Percentiles rank a stretch among this genome's conserved stretches.
Evolutionary conservation across 2,329 filamentous ascomycete genomes (phyloP).

Genomic region (Westerdykella ornata): DNA sequence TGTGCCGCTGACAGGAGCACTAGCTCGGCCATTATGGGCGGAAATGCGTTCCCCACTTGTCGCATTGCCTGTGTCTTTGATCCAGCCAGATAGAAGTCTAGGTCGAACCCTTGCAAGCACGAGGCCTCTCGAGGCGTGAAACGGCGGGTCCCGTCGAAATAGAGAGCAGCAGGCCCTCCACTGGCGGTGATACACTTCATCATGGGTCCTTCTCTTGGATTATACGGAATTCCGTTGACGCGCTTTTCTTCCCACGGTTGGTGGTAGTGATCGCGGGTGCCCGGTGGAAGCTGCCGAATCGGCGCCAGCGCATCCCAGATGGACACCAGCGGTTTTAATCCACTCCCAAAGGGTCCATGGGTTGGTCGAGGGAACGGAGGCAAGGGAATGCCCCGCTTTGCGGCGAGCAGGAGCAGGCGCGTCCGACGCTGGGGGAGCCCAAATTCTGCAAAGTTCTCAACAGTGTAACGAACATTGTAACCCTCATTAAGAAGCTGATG

Average conservation of each 20-base stretch:
- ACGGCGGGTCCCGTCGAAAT: slow-evolving; percentile 10
- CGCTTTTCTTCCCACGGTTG: slow-evolving; percentile 8
- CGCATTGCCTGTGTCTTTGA: slow-evolving; percentile 5
- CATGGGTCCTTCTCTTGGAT: slow-evolving; percentile 1
- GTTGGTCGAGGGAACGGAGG: slow-evolving; percentile 26
- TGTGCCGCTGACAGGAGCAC: slow-evolving; percentile 5
- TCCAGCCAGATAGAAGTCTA: slow-evolving; percentile 11
- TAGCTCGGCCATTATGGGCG: slow-evolving; percentile 9
- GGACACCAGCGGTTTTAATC: slow-evolving; percentile 14
- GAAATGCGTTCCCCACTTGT: slow-evolving; percentile 22
- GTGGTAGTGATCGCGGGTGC: slow-evolving; percentile 14
- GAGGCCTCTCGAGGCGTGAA: slow-evolving; percentile 19
- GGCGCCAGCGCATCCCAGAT: slow-evolving; percentile 19
- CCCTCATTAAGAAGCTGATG: slow-evolving; percentile 7
- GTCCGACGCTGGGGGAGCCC: slow-evolving; percentile 22
- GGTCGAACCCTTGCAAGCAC: slow-evolving; percentile 13
- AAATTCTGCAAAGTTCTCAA: slow-evolving; percentile 13
- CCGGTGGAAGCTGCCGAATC: slow-evolving; percentile 1
- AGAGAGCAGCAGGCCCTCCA: slow-evolving; percentile 11
- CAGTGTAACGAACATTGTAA: slow-evolving; percentile 21
- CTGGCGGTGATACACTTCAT: slow-evolving; percentile 13
- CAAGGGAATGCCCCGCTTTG: slow-evolving; percentile 19
- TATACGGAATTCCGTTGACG: slow-evolving; percentile 4
- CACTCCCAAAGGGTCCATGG: slow-evolving; percentile 16
- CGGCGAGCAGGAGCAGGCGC: slow-evolving; percentile 24